These are phyloP conservation scores for Fusarium avenaceum DNA, from an alignment of 2,329 filamentous ascomycete genomes.

Conservation along the genomic window DNA sequence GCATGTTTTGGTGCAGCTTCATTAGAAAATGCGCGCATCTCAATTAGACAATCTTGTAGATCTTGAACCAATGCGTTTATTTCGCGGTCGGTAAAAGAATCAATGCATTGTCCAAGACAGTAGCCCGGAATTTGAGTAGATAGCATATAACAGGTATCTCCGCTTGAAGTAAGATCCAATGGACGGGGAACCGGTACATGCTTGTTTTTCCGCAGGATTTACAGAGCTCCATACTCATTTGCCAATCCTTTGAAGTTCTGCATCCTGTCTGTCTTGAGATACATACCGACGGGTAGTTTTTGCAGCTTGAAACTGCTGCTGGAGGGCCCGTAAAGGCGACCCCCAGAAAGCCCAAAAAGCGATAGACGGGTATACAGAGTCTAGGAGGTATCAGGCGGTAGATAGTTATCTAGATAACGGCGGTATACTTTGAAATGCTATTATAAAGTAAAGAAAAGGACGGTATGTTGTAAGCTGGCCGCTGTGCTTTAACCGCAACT, in stretches of 20 bases:
- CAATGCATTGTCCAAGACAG: background rate
- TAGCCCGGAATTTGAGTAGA: background rate
- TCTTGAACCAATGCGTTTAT: background rate
- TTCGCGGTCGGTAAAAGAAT: background rate
- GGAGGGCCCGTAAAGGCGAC: background rate
- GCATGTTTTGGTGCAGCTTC: background rate
- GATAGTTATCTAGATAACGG: background rate
- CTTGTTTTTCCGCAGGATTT: background rate
- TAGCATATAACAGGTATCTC: background rate
- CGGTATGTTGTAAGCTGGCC: background rate
- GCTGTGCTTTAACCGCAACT: background rate
- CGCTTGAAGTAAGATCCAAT: background rate
- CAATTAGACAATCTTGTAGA: background rate
- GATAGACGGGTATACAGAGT: background rate
- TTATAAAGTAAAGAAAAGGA: background rate
- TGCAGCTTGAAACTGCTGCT: background rate
- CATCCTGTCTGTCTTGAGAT: background rate
- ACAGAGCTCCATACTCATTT: conserved; percentile 3
- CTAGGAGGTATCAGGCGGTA: background rate
- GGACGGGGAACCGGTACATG: background rate
- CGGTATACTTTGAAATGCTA: background rate
- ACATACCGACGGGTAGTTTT: conserved; percentile 17
- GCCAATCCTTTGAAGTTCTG: background rate
- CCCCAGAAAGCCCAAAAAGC: accelerated
- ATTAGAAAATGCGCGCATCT: background rate